Evolutionary conservation across 345 rosid species (phyloP), one percentile per base, ranked within the genome.

Genomic region (Erodium maritimum): DNA sequence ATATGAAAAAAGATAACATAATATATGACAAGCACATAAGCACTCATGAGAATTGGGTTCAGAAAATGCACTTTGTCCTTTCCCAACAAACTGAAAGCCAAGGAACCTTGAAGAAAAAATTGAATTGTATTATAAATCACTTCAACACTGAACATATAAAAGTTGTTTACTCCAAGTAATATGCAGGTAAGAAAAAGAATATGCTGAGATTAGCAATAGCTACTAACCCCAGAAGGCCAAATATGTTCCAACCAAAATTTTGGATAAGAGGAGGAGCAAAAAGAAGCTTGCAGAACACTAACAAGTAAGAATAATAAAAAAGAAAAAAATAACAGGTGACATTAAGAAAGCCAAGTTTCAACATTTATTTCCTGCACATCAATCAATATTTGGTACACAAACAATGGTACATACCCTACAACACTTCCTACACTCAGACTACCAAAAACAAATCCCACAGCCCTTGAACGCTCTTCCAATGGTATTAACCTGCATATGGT

Each of bases 381-480:
- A 25, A 25, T 25, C 7, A 2, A 25, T 7, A 25, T 25, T 25
- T 3, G 33, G 33, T 25, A 25, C 33, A 56, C 19, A 56, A 19
- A 23, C 23, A 0, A 52, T 61, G 33, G 33, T 72, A 54, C 80
- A 67, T 91, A 91, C 98, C 98, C 96, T 19, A 73, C 4, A 60
- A 91, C 95, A 71, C 96, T 91, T 76, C 96, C 96, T 29, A 88
- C 79, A 66, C 96, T 88, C 45, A 88, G 67, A 73, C 98, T 95
- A 68, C 98, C 88, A 63, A 88, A 91, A 53, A 88, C 95, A 69
- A 91, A 84, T 65, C 88, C 86, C 24, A 91, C 96, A 18, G 96
- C 96, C 54, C 96, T 77, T 63, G 98, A 88, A 55, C 95, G 95
- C 67, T 88, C 95, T 71, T 83, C 82, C 66, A 88, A 65, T 61